phyloP scores from a whole-genome alignment of 78 protist species.

The Polysphondylium violaceum region DNA sequence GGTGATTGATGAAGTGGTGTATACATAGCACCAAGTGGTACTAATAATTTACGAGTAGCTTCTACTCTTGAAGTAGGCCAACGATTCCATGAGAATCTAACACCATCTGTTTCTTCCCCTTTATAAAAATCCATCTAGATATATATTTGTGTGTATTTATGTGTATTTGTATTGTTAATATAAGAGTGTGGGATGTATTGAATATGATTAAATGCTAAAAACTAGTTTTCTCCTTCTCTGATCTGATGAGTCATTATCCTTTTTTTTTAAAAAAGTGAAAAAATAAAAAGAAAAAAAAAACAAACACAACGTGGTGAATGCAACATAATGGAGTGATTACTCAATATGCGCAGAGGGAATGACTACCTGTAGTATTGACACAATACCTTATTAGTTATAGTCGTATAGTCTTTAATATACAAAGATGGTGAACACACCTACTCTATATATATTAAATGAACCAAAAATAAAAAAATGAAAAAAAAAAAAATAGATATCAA shows the following conservation, averaged over 20 bases:
- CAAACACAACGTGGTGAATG: too few species aligned
- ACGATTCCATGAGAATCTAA: constrained; percentile 95
- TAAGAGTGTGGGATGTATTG: too few species aligned
- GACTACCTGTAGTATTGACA: too few species aligned
- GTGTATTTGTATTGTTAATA: background rate
- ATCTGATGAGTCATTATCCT: background rate
- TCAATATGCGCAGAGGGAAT: too few species aligned
- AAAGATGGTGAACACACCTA: too few species aligned
- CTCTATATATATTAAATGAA: too few species aligned
- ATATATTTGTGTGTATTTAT: background rate
- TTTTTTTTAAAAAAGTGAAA: background rate
- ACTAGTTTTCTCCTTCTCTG: background rate
- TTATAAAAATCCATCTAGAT: constrained; percentile 36
- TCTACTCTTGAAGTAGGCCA: constrained; percentile 84
- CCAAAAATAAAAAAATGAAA: too few species aligned
- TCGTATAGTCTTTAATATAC: too few species aligned
- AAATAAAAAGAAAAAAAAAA: background rate
- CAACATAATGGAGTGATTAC: too few species aligned
- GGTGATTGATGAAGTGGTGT: constrained; percentile 94
- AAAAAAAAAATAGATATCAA: too few species aligned
- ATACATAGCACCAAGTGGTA: constrained; percentile 95
- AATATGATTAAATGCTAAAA: too few species aligned
- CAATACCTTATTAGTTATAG: too few species aligned
- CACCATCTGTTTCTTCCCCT: constrained; percentile 89
- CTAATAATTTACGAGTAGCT: constrained; percentile 90